These are phyloP conservation scores for Pyrus bretschneideri DNA, from an alignment of 306 rosid species.

Conservation along the genomic window DNA sequence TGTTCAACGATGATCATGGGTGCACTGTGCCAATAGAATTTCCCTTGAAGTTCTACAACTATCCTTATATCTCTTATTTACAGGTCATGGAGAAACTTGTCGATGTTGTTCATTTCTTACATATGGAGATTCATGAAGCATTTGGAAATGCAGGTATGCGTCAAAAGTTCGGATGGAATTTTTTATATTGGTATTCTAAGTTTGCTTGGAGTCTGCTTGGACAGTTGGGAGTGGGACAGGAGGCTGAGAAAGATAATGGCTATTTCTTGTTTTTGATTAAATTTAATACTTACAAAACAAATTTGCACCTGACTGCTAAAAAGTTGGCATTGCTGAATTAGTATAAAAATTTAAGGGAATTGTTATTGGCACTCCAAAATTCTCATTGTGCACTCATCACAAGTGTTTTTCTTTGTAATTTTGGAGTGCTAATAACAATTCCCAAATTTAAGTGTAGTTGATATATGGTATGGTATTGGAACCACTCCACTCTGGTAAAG, in stretches of 20 bases:
- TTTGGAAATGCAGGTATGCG: conserved; percentile 87
- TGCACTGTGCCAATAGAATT: background rate
- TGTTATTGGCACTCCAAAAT: no score
- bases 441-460: background rate
- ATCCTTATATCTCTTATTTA: conserved; percentile 26
- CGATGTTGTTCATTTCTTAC: conserved; percentile 74
- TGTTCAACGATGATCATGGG: background rate
- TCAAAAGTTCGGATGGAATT: conserved; percentile 16
- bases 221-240: background rate
- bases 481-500: background rate
- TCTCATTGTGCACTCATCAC: no score
- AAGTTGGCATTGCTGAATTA: background rate
- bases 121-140: conserved; percentile 87
- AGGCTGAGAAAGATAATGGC: background rate
- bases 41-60: background rate
- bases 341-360: background rate
- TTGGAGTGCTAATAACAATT: no score
- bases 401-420: no score
- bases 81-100: conserved; percentile 98
- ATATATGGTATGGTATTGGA: background rate
- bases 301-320: background rate
- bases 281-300: background rate
- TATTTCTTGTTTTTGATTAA: background rate
- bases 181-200: conserved; percentile 15
- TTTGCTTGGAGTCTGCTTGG: background rate